Evolutionary conservation across 345 rosid species (phyloP).

Genomic region (Lagerstroemia speciosa): DNA sequence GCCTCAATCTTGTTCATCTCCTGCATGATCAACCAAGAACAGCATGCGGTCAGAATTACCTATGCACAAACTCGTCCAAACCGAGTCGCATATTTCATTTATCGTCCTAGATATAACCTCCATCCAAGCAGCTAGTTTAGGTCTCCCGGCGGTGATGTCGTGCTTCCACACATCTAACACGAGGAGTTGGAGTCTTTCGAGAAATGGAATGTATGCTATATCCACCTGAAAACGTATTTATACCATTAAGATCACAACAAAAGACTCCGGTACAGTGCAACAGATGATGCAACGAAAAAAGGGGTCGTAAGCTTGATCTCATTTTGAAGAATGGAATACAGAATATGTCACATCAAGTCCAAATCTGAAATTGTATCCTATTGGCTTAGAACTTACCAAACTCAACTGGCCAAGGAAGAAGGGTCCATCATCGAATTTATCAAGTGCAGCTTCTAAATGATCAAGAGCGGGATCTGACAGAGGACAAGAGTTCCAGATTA

Average conservation of each 20-base stretch:
- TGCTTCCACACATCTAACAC: slow-evolving; percentile 33
- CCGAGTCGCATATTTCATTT: no score
- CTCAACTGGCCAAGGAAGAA: slow-evolving; percentile 31
- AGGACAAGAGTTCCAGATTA: neutral
- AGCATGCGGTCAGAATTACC: neutral
- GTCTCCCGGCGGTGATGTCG: slow-evolving; percentile 60
- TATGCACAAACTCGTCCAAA: no score
- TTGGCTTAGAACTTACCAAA: slow-evolving; percentile 15
- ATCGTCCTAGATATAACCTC: no score
- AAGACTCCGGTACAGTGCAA: neutral
- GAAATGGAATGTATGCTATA: slow-evolving; percentile 52
- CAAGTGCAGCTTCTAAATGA: slow-evolving; percentile 18
- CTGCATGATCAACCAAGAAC: slow-evolving; percentile 20
- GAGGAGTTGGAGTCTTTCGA: slow-evolving; percentile 49
- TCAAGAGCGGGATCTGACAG: slow-evolving; percentile 22
- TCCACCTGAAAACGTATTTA: slow-evolving; percentile 42
- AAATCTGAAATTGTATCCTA: neutral
- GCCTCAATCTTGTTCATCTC: slow-evolving; percentile 66
- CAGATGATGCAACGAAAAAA: no score
- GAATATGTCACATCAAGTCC: no score
- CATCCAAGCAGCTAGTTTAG: slow-evolving; percentile 64
- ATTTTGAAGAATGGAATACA: no score
- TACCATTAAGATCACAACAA: neutral
- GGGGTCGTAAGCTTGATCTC: no score
- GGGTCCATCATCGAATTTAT: slow-evolving; percentile 24